Conservation (phyloP, 164 flowering plant genomes). For the Houttuynia cordata region DNA sequence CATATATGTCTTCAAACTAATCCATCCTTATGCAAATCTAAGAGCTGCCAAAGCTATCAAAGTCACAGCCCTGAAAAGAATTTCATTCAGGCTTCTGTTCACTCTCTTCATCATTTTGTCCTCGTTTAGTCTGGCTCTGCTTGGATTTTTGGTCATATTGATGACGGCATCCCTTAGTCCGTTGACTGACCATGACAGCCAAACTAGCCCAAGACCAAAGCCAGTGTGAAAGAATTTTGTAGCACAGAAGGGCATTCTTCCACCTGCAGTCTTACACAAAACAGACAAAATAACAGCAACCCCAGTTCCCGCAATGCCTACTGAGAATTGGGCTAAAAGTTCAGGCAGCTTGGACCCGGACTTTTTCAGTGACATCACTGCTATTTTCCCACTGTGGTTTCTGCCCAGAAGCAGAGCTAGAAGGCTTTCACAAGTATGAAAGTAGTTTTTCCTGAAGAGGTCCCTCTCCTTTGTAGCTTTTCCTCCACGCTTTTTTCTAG, state of each 20-base stretch:
- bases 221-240: conserved; percentile 51
- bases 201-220: conserved; percentile 60
- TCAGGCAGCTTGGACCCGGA: conserved; percentile 60
- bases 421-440: conserved; percentile 79
- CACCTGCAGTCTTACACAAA: conserved; percentile 31
- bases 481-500: conserved; percentile 31
- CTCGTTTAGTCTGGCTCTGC: conserved; percentile 33
- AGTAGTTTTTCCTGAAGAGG: conserved; percentile 38
- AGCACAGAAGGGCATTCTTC: conserved; percentile 45
- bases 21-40: conserved; percentile 38
- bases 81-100: conserved; percentile 41
- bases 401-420: conserved; percentile 47
- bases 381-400: conserved; percentile 20
- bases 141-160: conserved; percentile 28
- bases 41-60: conserved; percentile 43
- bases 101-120: conserved; percentile 43
- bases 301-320: conserved; percentile 83
- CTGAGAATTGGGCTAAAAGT: conserved; percentile 59
- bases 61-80: conserved; percentile 58
- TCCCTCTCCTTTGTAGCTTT: conserved; percentile 31
- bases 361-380: conserved; percentile 43
- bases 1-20: background rate
- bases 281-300: conserved; percentile 63
- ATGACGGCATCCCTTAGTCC: conserved; percentile 42
- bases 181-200: conserved; percentile 81